Percentiles rank a stretch among this genome's conserved stretches.
Conservation (phyloP, 768 basidiomycete genomes). For the Lepiota venenata region DNA sequence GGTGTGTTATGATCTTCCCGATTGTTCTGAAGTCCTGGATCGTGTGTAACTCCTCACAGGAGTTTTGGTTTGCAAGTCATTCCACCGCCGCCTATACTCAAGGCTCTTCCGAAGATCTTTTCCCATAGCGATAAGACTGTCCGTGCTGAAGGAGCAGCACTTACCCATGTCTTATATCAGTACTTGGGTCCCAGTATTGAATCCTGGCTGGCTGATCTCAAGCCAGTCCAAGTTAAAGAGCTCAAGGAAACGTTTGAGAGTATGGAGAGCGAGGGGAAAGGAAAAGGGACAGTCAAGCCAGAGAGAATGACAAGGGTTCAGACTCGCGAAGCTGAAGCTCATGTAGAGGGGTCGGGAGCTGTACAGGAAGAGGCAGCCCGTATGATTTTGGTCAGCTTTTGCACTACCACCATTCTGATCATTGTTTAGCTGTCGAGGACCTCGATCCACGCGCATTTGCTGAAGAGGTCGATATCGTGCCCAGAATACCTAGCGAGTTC, state of each 20-base stretch:
- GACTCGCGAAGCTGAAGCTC: constrained; percentile 64
- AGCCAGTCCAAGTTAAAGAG: constrained; percentile 96
- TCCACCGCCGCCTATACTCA: constrained; percentile 78
- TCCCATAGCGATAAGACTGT: constrained; percentile 94
- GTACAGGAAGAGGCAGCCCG: constrained; percentile 41
- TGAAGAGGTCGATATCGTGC: constrained; percentile 76
- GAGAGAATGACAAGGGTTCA: constrained; percentile 75
- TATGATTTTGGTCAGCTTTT: constrained; percentile 20
- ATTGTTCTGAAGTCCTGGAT: not conserved
- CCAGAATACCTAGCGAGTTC: constrained; percentile 73
- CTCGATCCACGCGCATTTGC: constrained; percentile 78
- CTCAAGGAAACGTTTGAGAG: constrained; percentile 86
- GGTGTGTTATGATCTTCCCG: constrained; percentile 44
- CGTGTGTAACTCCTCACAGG: constrained; percentile 36
- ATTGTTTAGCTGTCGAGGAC: constrained; percentile 41
- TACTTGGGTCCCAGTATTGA: constrained; percentile 84
- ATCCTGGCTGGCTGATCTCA: constrained; percentile 83
- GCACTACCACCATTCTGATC: constrained; percentile 14
- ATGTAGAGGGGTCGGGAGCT: constrained; percentile 33
- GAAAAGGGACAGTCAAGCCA: constrained; percentile 77
- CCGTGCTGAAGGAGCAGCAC: constrained; percentile 82
- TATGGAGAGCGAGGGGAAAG: constrained; percentile 82
- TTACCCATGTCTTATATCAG: constrained; percentile 77
- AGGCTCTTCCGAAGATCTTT: constrained; percentile 89
- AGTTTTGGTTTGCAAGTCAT: constrained; percentile 75